These are phyloP conservation scores for Lagerstroemia fauriei DNA, from an alignment of 441 rosid genomes.

Conservation along the genomic window DNA sequence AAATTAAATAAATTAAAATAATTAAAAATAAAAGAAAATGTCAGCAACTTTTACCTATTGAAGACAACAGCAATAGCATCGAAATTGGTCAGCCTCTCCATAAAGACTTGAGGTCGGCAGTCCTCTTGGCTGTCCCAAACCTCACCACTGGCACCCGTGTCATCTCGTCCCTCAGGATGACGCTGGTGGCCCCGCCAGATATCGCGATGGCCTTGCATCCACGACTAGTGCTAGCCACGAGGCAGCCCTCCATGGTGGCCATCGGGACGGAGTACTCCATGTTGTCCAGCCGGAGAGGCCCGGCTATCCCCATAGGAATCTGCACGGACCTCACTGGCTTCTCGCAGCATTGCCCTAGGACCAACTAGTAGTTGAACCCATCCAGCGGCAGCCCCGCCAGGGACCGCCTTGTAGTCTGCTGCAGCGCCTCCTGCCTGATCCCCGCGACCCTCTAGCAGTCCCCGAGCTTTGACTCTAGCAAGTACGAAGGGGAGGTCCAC, in stretches of 20 bases:
- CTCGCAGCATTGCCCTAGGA: slow-evolving; percentile 32
- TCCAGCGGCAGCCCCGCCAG: slow-evolving; percentile 24
- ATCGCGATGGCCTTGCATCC: slow-evolving; percentile 29
- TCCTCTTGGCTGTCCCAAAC: slow-evolving; percentile 23
- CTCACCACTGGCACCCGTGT: slow-evolving; percentile 30
- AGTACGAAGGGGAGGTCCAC: slow-evolving; percentile 29
- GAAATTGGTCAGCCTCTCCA: slow-evolving; percentile 25
- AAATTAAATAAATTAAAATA: too few species aligned
- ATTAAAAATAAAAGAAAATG: too few species aligned
- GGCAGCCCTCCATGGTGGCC: slow-evolving; percentile 33
- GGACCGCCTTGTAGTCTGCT: slow-evolving; percentile 27
- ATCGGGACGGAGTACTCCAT: slow-evolving; percentile 26
- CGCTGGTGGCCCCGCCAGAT: slow-evolving; percentile 29
- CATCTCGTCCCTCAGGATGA: slow-evolving; percentile 25
- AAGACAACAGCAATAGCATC: slow-evolving; percentile 22
- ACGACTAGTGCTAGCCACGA: slow-evolving; percentile 31
- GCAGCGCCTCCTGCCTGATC: slow-evolving; percentile 27
- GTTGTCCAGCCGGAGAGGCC: slow-evolving; percentile 26
- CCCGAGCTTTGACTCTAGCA: slow-evolving; percentile 28
- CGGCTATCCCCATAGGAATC: slow-evolving; percentile 31
- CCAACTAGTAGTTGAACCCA: slow-evolving; percentile 27
- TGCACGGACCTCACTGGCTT: slow-evolving; percentile 34
- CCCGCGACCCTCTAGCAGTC: slow-evolving; percentile 25
- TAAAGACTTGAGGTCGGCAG: slow-evolving; percentile 30
- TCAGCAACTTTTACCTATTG: slow-evolving; percentile 18